Base-by-base conservation (phyloP, 768 basidiomycete species). In the Tephrocybe rancida region DNA sequence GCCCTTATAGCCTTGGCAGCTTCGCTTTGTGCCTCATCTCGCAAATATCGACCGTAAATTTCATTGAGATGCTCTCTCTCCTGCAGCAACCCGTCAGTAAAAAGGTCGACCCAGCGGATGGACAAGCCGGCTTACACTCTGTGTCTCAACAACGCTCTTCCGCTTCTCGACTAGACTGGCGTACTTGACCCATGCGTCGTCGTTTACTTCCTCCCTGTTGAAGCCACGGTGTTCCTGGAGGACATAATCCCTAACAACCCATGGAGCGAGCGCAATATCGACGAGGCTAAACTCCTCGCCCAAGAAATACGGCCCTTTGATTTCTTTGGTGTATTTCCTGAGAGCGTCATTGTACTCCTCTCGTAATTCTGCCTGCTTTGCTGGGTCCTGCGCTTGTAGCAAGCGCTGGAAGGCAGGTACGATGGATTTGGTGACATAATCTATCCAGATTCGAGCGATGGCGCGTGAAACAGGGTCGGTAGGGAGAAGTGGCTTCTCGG, bases 191-290 rank as follows among this genome's bases (percentile, higher is more conserved):
- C 82, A 85, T 24, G 54, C 68, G 0, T 64, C 68, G 0, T 64
- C 61, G 7, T 79, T 74, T 1, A 76, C 80, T 19, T 71, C 76
- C 24, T 62, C 70, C 8, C 77, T 57, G 19, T 71, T 70, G 61
- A 76, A 85, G 4, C 72, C 78, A 25, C 84, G 67, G 58, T 84
- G 68, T 59, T 84, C 76, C 21, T 65, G 63, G 19, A 84, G 41
- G 41, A 84, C 67, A 58, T 77, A 79, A 49, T 84, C 78, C 39
- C 73, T 67, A 7, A 63, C 61, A 29, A 72, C 64, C 80, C 84
- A 88, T 21, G 86, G 85, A 25, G 80, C 84, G 21, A 83, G 65
- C 1, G 74, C 76, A 27, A 79, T 65, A 60, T 87, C 86, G 5
- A 81, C 81, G 35, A 82, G 62, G 35, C 76, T 71, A 58, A 84